A percentile compares a stretch with the other conserved stretches of the same genome.
These are phyloP conservation scores for Bipolaris sorokiniana DNA, from an alignment of 2,329 filamentous ascomycete species.

Conservation along the genomic window DNA sequence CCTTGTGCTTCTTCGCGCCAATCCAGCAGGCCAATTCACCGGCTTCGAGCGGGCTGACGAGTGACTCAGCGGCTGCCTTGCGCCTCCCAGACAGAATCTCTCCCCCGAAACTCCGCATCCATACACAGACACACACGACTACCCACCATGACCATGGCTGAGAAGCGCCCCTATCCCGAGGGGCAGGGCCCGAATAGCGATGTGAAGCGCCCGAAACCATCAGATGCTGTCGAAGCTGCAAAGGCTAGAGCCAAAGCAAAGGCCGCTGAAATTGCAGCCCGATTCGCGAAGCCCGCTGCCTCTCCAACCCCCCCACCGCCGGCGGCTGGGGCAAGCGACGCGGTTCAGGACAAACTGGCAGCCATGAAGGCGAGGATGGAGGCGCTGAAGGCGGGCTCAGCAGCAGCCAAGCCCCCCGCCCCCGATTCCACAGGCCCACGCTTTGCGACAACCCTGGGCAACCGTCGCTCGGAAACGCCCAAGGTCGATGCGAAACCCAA, in stretches of 20 bases:
- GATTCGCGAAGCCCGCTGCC: conserved; percentile 34
- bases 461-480: conserved; percentile 56
- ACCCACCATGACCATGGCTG: conserved; percentile 42
- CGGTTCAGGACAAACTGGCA: conserved; percentile 35
- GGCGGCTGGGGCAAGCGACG: conserved; percentile 16
- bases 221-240: conserved; percentile 39
- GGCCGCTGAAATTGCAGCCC: conserved; percentile 44
- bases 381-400: conserved; percentile 62
- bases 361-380: conserved; percentile 40
- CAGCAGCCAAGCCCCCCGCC: conserved; percentile 57
- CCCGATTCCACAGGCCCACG: conserved; percentile 57
- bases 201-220: conserved; percentile 50
- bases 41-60: neutral
- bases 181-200: conserved; percentile 39
- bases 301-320: conserved; percentile 20
- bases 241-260: conserved; percentile 44
- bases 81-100: conserved; percentile 4
- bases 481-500: conserved; percentile 39
- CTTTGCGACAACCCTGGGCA: conserved; percentile 62
- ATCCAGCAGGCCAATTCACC: neutral
- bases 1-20: neutral
- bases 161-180: conserved; percentile 53
- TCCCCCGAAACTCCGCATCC: conserved; percentile 9
- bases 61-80: neutral
- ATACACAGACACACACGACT: conserved; percentile 10